phyloP scores from a whole-genome alignment of 2,329 filamentous ascomycete species.

The Fusarium subglutinans region DNA sequence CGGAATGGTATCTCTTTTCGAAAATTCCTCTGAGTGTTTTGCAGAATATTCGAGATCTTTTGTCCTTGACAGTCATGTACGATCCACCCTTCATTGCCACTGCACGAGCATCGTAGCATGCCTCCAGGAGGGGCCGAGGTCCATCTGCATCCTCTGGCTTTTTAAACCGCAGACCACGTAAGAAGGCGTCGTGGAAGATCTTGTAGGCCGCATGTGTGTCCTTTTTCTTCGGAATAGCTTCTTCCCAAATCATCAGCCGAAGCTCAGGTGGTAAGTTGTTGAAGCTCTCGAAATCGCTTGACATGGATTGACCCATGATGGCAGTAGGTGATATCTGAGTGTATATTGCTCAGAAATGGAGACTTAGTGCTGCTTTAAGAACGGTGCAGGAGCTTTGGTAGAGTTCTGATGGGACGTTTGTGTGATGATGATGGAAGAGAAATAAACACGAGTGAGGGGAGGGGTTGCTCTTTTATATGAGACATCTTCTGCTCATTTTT shows the following conservation, averaged over 20 bases:
- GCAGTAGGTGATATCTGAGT: not conserved
- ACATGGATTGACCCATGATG: not conserved
- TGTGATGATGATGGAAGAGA: not conserved
- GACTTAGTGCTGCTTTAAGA: too few relatives aligned
- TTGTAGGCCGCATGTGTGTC: not conserved
- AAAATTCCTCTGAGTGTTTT: too few relatives aligned
- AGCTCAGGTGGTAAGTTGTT: not conserved
- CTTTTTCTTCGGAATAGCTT: not conserved
- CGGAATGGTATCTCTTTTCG: not conserved
- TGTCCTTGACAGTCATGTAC: not conserved
- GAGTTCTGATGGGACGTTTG: not conserved
- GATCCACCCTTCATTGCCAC: not conserved
- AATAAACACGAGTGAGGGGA: not conserved
- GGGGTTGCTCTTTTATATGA: not conserved
- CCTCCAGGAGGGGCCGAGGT: not conserved
- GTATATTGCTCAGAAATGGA: not conserved
- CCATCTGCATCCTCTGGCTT: not conserved
- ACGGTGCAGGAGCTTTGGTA: not conserved
- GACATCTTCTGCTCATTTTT: not conserved
- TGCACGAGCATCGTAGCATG: not conserved
- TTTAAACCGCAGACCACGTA: not conserved
- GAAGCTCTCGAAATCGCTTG: not conserved
- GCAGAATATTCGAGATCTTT: not conserved
- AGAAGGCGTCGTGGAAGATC: not conserved
- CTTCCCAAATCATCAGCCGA: slow-evolving; percentile 5